Base-by-base conservation (phyloP, 352 stramenopile species). In the Globisporangium cederbergense region DNA sequence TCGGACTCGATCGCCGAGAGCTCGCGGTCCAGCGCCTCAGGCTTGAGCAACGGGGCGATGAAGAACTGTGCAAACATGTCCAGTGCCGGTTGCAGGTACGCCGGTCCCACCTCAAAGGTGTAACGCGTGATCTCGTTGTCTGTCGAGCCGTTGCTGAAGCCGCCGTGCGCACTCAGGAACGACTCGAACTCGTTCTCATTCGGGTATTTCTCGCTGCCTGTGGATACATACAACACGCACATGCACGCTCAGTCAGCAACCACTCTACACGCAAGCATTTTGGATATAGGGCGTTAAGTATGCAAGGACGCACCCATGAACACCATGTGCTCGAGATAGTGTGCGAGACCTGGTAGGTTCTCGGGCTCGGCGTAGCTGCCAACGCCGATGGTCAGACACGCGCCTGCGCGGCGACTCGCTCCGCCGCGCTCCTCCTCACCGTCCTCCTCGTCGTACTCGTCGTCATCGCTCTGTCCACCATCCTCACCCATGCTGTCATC, bases 41-140 rank as follows among this genome's bases (percentile, higher is more conserved):
- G 69, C 59, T 89, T 91, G 42, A 97, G 77, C 54, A 97, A 67
- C 20, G 94, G 94, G 22, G 75, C 79, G 57, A 98, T 91, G 77
- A 98, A 98, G 65, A 98, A 98, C 62, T 98, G 90, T 20, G 93
- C 90, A 75, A 98, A 98, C 73, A 96, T 97, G 60, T 97, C 88
- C 9, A 97, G 70, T n/a, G 88, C 86, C 16, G 75, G 62, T 62
- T 81, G 62, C 55, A 96, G 54, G 54, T 89, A 65, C 4, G 71
- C 72, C 4, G 83, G 83, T 7, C 82, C 74, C 30, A 98, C 86
- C 56, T 98, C 90, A 74, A 98, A 98, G 58, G 96, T 94, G 74
- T 98, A 98, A 57, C 89, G 90, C 34, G 94, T 98, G 45, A 89
- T 61, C 67, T 98, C 93, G 57, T 93, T 93, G 73, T 98, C 94